Conservation (phyloP, 139 green algal genomes). For the Astrephomene gubernaculifera region DNA sequence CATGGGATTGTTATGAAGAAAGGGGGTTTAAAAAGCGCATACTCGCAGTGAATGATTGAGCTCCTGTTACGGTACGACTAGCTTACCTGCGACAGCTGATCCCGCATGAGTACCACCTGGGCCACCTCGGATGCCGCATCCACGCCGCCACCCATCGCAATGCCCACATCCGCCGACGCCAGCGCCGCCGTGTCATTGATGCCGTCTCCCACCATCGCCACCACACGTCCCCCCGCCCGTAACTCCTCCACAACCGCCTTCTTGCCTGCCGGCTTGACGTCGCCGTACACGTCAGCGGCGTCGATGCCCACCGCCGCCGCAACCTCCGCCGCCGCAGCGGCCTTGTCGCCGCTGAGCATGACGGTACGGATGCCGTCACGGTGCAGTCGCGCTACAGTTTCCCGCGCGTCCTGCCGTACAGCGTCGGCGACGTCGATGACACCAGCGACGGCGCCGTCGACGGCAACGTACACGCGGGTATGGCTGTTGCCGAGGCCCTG, state of each 20-base stretch:
- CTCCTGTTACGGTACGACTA: too few species aligned
- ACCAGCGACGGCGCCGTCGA: slow-evolving; percentile 69
- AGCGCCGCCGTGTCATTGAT: slow-evolving; percentile 93
- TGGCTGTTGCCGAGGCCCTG: slow-evolving; percentile 61
- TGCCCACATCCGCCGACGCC: slow-evolving; percentile 87
- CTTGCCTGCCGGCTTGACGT: slow-evolving; percentile 80
- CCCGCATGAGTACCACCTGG: slow-evolving; percentile 85
- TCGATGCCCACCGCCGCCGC: slow-evolving; percentile 77
- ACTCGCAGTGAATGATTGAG: too few species aligned
- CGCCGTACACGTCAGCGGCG: slow-evolving; percentile 63
- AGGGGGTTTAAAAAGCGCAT: too few species aligned
- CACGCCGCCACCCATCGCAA: slow-evolving; percentile 86
- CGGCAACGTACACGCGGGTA: slow-evolving; percentile 77
- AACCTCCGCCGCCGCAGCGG: slow-evolving; percentile 65
- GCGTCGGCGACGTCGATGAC: slow-evolving; percentile 74
- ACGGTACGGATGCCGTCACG: slow-evolving; percentile 65
- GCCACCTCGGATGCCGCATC: slow-evolving; percentile 79
- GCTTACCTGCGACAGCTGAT: slow-evolving; percentile 77
- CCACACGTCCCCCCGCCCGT: slow-evolving; percentile 55
- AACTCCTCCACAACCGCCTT: slow-evolving; percentile 73
- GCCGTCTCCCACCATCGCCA: slow-evolving; percentile 94
- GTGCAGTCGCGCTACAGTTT: slow-evolving; percentile 49
- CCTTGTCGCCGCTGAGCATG: slow-evolving; percentile 84
- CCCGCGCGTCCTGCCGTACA: slow-evolving; percentile 67
- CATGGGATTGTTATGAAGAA: too few species aligned